A percentile compares a stretch with the other conserved stretches of the same genome.
Evolutionary conservation across 23 red algal genomes (phyloP).

Genomic region (Gracilaria domingensis): DNA sequence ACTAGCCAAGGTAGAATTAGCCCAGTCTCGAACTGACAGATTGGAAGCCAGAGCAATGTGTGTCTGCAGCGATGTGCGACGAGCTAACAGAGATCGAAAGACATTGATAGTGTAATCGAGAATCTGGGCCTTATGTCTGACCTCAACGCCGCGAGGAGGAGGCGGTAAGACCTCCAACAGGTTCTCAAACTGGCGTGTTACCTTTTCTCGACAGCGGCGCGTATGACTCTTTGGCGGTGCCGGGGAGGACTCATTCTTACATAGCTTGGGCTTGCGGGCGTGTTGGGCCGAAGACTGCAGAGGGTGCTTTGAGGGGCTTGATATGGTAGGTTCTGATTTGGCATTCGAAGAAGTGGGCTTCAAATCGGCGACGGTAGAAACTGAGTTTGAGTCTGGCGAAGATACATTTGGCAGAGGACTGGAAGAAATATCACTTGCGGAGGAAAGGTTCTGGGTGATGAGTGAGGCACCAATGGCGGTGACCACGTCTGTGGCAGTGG

Average conservation of each 20-base stretch:
- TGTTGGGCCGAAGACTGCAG: too few species aligned
- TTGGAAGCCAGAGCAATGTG: conserved; percentile 51
- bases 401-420: background rate
- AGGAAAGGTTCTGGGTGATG: conserved; percentile 1
- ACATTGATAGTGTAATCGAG: conserved; percentile 77
- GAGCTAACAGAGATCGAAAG: conserved; percentile 33
- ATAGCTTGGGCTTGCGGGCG: background rate
- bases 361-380: background rate
- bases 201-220: conserved; percentile 72
- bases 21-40: conserved; percentile 17
- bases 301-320: background rate
- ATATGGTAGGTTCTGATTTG: background rate
- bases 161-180: conserved; percentile 61
- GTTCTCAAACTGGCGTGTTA: conserved; percentile 68
- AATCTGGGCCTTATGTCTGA: conserved; percentile 80
- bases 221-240: conserved; percentile 72
- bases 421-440: conserved; percentile 8
- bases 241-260: background rate
- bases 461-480: background rate
- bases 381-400: conserved; percentile 3
- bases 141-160: conserved; percentile 42
- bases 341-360: background rate
- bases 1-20: conserved; percentile 7
- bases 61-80: conserved; percentile 41
- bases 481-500: background rate